A percentile compares a stretch with the other conserved stretches of the same genome.
Conservation (phyloP, 83 land plant genomes). For the Isoetes engelmannii region DNA sequence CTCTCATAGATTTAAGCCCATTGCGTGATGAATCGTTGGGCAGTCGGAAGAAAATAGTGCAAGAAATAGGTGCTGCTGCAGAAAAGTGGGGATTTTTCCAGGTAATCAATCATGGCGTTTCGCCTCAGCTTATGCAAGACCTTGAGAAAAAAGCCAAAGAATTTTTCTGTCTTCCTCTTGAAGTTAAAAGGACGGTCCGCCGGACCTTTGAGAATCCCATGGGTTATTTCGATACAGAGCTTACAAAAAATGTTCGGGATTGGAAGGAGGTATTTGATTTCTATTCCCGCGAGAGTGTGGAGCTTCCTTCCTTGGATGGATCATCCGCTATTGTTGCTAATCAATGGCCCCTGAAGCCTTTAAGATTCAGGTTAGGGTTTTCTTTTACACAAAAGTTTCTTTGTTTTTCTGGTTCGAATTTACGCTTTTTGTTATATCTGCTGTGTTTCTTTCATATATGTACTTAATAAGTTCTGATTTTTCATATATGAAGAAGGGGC, state of each 20-base stretch:
- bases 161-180: constrained; percentile 48
- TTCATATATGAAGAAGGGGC: no score
- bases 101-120: constrained; percentile 64
- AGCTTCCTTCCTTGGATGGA: constrained; percentile 10
- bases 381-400: background rate
- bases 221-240: constrained; percentile 66
- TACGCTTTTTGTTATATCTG: no score
- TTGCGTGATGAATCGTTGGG: background rate
- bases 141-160: constrained; percentile 33
- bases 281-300: constrained; percentile 9
- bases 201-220: constrained; percentile 25
- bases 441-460: no score
- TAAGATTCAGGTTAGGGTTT: constrained; percentile 22
- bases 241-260: constrained; percentile 64
- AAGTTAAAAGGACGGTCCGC: constrained; percentile 38
- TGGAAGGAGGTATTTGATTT: constrained; percentile 80
- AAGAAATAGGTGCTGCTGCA: background rate
- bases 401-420: background rate
- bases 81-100: constrained; percentile 62
- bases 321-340: constrained; percentile 14
- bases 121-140: constrained; percentile 20
- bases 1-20: background rate
- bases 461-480: no score
- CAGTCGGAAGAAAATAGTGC: background rate
- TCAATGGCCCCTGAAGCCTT: constrained; percentile 48